These are phyloP conservation scores for Colletotrichum paranaense DNA, from an alignment of 2,329 filamentous ascomycete genomes.

Conservation along the genomic window DNA sequence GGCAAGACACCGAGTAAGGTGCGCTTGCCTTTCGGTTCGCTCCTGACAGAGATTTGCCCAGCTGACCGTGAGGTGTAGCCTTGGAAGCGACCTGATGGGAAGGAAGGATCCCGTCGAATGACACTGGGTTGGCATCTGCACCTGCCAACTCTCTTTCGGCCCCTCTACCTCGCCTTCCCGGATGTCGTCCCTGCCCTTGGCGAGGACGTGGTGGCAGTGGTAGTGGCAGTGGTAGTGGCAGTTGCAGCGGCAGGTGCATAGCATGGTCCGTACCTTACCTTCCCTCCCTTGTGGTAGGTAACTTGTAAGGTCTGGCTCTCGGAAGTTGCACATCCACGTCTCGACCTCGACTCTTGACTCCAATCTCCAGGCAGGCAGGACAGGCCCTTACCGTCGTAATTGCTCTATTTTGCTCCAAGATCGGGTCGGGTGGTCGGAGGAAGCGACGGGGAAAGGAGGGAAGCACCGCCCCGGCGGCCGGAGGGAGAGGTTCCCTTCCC, in stretches of 20 bases:
- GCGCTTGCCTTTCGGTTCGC: not conserved
- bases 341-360: not conserved
- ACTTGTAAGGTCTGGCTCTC: too few species aligned
- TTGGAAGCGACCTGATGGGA: not conserved
- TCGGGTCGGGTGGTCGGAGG: conserved; percentile 21
- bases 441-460: conserved; percentile 11
- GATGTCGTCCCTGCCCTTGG: not conserved
- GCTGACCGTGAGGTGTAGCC: not conserved
- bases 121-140: not conserved
- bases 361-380: too few species aligned
- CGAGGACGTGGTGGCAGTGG: not conserved
- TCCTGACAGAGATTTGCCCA: not conserved
- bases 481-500: conserved; percentile 14
- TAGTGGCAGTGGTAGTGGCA: too few species aligned
- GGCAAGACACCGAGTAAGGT: not conserved
- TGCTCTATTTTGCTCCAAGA: not conserved
- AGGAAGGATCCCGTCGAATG: not conserved
- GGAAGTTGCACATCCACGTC: not conserved
- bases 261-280: too few species aligned
- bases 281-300: too few species aligned
- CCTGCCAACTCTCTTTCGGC: conserved; percentile 5
- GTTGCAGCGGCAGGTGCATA: too few species aligned
- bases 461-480: conserved; percentile 19
- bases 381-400: not conserved
- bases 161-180: not conserved